Evolutionary conservation across 352 stramenopile species (phyloP), one percentile per base, ranked within the genome.

Genomic region (Pythium diclinum): DNA sequence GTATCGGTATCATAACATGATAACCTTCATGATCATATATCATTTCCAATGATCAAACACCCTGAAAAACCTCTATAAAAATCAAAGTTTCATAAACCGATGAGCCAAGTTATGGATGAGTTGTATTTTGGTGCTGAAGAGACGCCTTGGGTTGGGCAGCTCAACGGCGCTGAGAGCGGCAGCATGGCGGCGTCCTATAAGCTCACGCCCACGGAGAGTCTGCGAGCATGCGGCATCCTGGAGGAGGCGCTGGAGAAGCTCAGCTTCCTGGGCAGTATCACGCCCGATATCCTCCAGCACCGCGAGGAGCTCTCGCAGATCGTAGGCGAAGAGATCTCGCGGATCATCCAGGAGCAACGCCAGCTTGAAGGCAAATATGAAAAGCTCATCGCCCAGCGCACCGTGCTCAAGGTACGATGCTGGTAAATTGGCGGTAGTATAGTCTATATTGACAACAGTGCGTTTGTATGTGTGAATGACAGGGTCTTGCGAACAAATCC

Each of bases 231-330:
- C 49, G 85, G 87, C 21, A 78, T 96, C 55, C 59, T 97, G 40
- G 89, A 98, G 65, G 92, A 98, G 59, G 87, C 89, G 1, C 68
- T 96, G 16, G 90, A 97, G 75, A 97, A 97, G 74, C 78, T 98
- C 52, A 81, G 64, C 44, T 97, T 97, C 65, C 74, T 98, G 11
- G 89, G 83, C 25, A 92, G 81, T 66, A 96, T 97, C 69, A 96
- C 87, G 42, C 90, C 91, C 17, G 90, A 97, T 61, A 91, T 97
- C 54, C 72, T 97, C 42, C 85, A 95, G 74, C 91, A 98, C 61
- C 84, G 90, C 34, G 91, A 97, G 71, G 92, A 97, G 72, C 77
- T 97, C 13, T 94, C 85, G 25, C 85, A 96, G 65, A 90, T 97
- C 57, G 91, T 97, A 42, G 92, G 92, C 42, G 89, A 97, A 57